A percentile compares a stretch with the other conserved stretches of the same genome.
Evolutionary conservation across 139 green algal genomes (phyloP).

Genomic region (Chlamydomonas eustigma): DNA sequence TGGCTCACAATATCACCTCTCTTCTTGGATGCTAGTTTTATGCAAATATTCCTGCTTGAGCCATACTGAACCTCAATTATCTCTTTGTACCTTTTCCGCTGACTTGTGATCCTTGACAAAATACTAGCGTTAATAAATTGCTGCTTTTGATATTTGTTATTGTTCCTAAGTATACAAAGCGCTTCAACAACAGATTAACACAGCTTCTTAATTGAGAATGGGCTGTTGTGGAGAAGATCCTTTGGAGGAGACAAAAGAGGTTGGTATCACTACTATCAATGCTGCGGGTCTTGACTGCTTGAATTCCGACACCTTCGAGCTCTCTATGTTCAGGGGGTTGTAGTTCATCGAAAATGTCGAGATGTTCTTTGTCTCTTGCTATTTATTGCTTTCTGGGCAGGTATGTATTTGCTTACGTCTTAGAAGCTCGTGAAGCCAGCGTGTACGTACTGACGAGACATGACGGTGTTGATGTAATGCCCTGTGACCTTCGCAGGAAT

Average conservation of each 20-base stretch:
- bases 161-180: too few relatives aligned
- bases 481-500: constrained; percentile 42
- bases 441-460: background rate
- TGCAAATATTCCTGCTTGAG: too few relatives aligned
- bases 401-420: background rate
- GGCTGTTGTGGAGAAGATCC: background rate
- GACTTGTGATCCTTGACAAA: too few relatives aligned
- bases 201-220: too few relatives aligned
- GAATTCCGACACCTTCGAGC: background rate
- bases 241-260: constrained; percentile 2
- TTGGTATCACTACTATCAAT: background rate
- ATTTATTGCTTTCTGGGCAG: constrained; percentile 59
- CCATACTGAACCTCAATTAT: too few relatives aligned
- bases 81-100: too few relatives aligned
- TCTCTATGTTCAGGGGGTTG: constrained; percentile 36
- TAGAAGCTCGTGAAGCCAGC: background rate
- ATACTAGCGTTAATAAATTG: too few relatives aligned
- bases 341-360: constrained; percentile 41
- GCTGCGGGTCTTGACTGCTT: background rate
- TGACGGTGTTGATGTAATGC: background rate
- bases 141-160: too few relatives aligned
- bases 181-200: too few relatives aligned
- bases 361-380: constrained; percentile 65
- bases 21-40: too few relatives aligned
- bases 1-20: too few relatives aligned